Conservation (phyloP, 257 asterid species). For the Solanum okadae region DNA sequence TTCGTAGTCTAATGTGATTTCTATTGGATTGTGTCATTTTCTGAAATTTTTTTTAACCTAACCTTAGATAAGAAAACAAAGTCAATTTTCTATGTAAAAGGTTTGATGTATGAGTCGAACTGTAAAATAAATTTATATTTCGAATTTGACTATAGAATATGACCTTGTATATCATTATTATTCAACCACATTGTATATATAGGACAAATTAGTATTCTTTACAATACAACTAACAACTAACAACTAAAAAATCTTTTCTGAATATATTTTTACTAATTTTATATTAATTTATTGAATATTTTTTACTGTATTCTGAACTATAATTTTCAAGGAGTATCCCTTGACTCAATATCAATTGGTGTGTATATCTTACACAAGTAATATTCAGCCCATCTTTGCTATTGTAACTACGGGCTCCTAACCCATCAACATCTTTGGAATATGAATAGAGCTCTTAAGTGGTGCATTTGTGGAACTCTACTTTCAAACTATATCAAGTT, state of each 20-base stretch:
- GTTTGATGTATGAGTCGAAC: background rate
- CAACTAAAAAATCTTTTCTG: too few relatives aligned
- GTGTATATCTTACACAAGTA: background rate
- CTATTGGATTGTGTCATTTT: background rate
- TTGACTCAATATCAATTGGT: background rate
- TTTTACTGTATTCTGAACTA: background rate
- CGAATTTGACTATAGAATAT: background rate
- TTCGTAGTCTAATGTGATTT: background rate
- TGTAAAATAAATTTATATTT: too few relatives aligned
- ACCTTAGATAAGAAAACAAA: background rate
- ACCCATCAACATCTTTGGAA: too few relatives aligned
- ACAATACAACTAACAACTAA: background rate
- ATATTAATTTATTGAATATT: too few relatives aligned
- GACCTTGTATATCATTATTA: background rate
- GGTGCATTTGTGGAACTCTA: background rate
- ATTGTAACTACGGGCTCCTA: too few relatives aligned
- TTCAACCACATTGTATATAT: too few relatives aligned
- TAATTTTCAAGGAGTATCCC: background rate
- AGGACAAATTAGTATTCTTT: background rate
- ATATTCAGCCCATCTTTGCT: too few relatives aligned
- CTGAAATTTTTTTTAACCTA: too few relatives aligned
- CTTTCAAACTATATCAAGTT: background rate
- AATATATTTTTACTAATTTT: too few relatives aligned
- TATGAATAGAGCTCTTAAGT: too few relatives aligned
- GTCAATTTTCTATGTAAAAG: background rate